Conservation (phyloP, 164 flowering plant species). For the Vitis vinifera region DNA sequence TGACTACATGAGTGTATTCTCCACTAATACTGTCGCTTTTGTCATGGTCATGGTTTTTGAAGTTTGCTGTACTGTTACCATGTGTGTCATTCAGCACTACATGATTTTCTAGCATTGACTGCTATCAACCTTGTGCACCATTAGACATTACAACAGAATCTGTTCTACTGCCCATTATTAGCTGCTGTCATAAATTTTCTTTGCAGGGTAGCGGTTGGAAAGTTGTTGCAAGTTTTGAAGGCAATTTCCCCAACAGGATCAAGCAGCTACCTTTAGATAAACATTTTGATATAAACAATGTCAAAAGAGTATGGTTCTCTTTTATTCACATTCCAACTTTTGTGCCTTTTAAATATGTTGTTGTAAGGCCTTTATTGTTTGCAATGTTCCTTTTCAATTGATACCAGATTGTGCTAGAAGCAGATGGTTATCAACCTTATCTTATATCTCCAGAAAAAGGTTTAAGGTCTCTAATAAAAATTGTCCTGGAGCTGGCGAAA, state of each 20-base stretch:
- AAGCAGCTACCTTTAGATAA: conserved; percentile 97
- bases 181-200: not conserved
- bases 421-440: conserved; percentile 99
- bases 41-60: not conserved
- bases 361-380: not conserved
- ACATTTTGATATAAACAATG: conserved; percentile 95
- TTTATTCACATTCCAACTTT: not conserved
- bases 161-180: not conserved
- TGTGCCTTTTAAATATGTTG: not conserved
- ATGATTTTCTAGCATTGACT: not conserved
- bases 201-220: conserved; percentile 97
- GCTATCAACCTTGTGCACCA: not conserved
- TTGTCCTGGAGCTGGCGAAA: conserved; percentile 90
- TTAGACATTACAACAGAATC: not conserved
- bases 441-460: conserved; percentile 99
- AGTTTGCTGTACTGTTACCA: not conserved
- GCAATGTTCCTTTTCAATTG: not conserved
- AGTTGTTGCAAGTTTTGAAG: conserved; percentile 98
- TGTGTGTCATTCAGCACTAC: not conserved
- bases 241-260: conserved; percentile 92
- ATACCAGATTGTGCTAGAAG: conserved; percentile 90
- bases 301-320: conserved; percentile 69
- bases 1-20: too few relatives aligned
- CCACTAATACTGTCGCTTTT: not conserved
- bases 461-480: conserved; percentile 84